Base-by-base conservation (phyloP, 805 yeast species). In the Wickerhamiella qilinensis region DNA sequence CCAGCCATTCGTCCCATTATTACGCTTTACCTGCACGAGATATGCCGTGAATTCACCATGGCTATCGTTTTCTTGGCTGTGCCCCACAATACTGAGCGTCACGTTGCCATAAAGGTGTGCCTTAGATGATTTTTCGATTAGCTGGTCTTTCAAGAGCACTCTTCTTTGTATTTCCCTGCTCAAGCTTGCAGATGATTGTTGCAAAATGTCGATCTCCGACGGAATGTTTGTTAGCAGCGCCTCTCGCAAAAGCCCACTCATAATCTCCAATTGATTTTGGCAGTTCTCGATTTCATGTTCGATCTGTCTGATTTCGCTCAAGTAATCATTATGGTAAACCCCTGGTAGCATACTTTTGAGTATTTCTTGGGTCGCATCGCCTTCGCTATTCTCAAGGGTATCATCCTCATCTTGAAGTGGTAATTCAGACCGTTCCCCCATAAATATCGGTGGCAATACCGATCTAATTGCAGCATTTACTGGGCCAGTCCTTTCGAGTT, bases 181-280 rank as follows among this genome's bases (percentile, higher is more conserved):
- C 40, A 84, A 64, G 40, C 83, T 73, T 14, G 67, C 47, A 35
- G 71, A 70, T 0, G 95, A 84, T 49, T 77, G 79, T 36, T 62
- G 63, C 45, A 88, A 58, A 34, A 85, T 67, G 40, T 75, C 69
- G 36, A 80, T 59, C 51, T 85, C 91, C 3, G 73, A 66, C 4
- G 69, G 58, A 53, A 81, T 81, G 53, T 83, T 80, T 0, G 93
- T 83, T 24, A 88, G 60, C 49, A 83, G 93, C 0, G 96, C 94
- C 52, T 88, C 88, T 33, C 67, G 63, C 30, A 83, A 55, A 34
- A 88, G 61, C 4, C 88, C 77, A 12, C 68, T 71, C 30, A 88
- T 56, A 19, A 86, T 71, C 3, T 64, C 63, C 30, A 72, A 59
- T 52, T 86, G 94, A 41, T 71, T 69, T 28, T 66, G 63, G 20